Evolutionary conservation across 352 stramenopile species (phyloP).

Genomic region (Globisporangium viniferum): DNA sequence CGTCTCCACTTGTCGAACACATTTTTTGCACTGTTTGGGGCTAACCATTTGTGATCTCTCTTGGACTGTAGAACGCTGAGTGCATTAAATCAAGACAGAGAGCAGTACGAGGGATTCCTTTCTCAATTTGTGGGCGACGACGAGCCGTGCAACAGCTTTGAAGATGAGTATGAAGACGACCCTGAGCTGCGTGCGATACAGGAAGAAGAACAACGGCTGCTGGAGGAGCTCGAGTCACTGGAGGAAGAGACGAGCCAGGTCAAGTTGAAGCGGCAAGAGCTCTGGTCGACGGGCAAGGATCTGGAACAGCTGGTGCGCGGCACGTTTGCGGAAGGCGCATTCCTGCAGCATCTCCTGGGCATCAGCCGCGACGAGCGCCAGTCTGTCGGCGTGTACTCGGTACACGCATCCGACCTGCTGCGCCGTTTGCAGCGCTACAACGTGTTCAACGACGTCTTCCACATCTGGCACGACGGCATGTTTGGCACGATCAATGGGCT

Average conservation of each 20-base stretch:
- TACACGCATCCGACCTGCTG: conserved; percentile 80
- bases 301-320: conserved; percentile 69
- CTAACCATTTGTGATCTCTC: neutral
- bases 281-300: conserved; percentile 73
- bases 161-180: conserved; percentile 39
- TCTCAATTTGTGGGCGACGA: conserved; percentile 43
- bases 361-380: conserved; percentile 74
- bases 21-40: too few species aligned
- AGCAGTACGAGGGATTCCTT: conserved; percentile 60
- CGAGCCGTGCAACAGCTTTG: conserved; percentile 27
- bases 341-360: conserved; percentile 71
- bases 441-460: conserved; percentile 89
- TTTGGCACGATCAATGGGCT: conserved; percentile 90
- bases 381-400: conserved; percentile 68
- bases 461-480: conserved; percentile 89
- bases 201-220: conserved; percentile 56
- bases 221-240: conserved; percentile 50
- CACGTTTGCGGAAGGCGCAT: conserved; percentile 70
- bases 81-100: conserved; percentile 37
- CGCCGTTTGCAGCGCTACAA: conserved; percentile 82
- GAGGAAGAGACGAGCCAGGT: conserved; percentile 58
- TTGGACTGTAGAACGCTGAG: conserved; percentile 33
- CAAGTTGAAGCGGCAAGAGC: conserved; percentile 49
- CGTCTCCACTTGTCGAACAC: conserved; percentile 5
- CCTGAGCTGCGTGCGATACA: conserved; percentile 50